A percentile compares a stretch with the other conserved stretches of the same genome.
Evolutionary conservation across 345 rosid species (phyloP).

Genomic region (Citrus hindsii): DNA sequence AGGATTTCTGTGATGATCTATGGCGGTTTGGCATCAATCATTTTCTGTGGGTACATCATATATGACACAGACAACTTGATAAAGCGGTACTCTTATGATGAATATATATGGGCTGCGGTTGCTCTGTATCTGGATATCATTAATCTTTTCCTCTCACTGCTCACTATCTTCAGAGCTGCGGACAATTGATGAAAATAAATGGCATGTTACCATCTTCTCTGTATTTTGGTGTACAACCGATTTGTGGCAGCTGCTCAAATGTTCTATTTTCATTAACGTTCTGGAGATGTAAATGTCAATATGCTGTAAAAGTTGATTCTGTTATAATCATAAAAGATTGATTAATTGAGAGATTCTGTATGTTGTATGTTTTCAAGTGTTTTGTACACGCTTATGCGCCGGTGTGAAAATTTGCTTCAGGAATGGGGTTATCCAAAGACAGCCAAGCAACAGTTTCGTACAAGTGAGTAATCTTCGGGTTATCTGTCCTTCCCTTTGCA

Average conservation of each 20-base stretch:
- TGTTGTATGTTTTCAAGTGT: no score
- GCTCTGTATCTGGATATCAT: constrained; percentile 67
- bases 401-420: no score
- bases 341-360: neutral
- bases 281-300: neutral
- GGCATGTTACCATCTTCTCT: neutral
- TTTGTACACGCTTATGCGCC: no score
- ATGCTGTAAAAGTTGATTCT: neutral
- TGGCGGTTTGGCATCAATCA: constrained; percentile 69
- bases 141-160: constrained; percentile 70
- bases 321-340: no score
- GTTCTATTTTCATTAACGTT: neutral
- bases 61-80: constrained; percentile 87
- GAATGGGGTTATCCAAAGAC: neutral
- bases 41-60: constrained; percentile 81
- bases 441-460: neutral
- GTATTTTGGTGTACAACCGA: neutral
- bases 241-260: neutral
- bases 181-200: constrained; percentile 24
- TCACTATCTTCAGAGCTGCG: constrained; percentile 73
- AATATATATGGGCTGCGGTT: constrained; percentile 90
- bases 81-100: constrained; percentile 77
- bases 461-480: no score
- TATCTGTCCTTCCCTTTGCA: no score
- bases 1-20: constrained; percentile 73